A percentile compares a stretch with the other conserved stretches of the same genome.
Conservation (phyloP, 2,329 filamentous ascomycete genomes). For the Helicocarpus griseus region DNA sequence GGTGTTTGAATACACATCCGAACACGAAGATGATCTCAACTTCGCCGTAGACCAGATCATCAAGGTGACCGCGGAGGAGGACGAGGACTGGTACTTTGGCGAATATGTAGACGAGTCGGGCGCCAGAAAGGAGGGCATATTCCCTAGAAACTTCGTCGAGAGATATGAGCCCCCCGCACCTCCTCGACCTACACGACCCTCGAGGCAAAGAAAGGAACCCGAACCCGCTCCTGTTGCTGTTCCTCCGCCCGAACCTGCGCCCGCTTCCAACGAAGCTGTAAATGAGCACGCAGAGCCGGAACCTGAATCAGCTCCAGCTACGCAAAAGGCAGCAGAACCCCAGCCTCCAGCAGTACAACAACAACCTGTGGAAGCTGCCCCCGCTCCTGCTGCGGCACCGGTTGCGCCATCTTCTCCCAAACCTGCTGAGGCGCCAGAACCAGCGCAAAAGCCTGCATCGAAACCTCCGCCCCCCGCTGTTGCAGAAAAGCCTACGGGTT, state of each 20-base stretch:
- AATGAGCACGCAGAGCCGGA: slow-evolving; percentile 20
- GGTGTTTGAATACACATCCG: slow-evolving; percentile 85
- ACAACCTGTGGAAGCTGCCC: slow-evolving; percentile 11
- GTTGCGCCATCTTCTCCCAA: slow-evolving; percentile 21
- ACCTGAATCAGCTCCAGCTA: slow-evolving; percentile 24
- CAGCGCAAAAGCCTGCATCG: slow-evolving; percentile 34
- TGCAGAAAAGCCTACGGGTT: slow-evolving; percentile 62
- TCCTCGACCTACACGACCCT: slow-evolving; percentile 66
- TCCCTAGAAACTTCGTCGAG: slow-evolving; percentile 95
- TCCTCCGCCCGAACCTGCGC: slow-evolving; percentile 18
- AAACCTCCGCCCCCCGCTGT: slow-evolving; percentile 56
- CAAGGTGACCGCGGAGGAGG: slow-evolving; percentile 84
- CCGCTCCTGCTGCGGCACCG: slow-evolving; percentile 11
- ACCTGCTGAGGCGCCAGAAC: slow-evolving; percentile 23
- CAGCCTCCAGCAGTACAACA: slow-evolving; percentile 16
- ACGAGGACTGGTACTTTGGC: slow-evolving; percentile 86
- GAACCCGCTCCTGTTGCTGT: slow-evolving; percentile 28
- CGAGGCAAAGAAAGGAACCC: slow-evolving; percentile 57
- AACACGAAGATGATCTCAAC: slow-evolving; percentile 88
- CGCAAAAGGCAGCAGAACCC: slow-evolving; percentile 10
- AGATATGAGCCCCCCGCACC: slow-evolving; percentile 87
- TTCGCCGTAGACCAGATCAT: slow-evolving; percentile 83
- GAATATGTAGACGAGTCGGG: slow-evolving; percentile 74
- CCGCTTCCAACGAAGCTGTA: slow-evolving; percentile 21
- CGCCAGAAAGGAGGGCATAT: slow-evolving; percentile 70